phyloP scores from a whole-genome alignment of 805 yeast genomes.

The Grigorovia yakushimaensis region DNA sequence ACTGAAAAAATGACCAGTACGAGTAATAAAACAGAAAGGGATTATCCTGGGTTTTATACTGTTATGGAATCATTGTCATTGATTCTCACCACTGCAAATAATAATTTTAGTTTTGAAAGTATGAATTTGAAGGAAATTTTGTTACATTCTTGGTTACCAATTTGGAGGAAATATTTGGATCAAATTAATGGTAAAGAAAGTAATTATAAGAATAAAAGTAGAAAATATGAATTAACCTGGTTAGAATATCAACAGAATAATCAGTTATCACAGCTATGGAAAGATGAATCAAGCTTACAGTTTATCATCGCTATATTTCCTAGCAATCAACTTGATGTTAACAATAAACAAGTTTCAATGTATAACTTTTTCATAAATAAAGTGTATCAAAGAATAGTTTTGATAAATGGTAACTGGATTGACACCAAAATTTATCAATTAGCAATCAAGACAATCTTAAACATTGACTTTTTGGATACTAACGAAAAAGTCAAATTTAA shows the following conservation, averaged over 20 bases:
- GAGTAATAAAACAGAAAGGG: too few species aligned
- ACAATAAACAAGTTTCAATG: slow-evolving; percentile 1
- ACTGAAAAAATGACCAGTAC: neutral
- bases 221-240: neutral
- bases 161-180: slow-evolving; percentile 8
- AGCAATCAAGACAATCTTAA: neutral
- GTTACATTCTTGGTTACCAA: slow-evolving; percentile 16
- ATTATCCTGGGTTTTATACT: slow-evolving; percentile 12
- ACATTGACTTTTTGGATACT: neutral
- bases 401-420: neutral
- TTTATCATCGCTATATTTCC: slow-evolving; percentile 13
- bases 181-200: neutral
- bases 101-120: too few species aligned
- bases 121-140: slow-evolving; percentile 3
- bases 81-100: neutral
- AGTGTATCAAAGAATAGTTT: slow-evolving; percentile 4
- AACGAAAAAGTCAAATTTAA: slow-evolving; percentile 6
- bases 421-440: neutral
- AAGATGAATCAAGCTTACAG: slow-evolving; percentile 14
- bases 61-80: slow-evolving; percentile 4
- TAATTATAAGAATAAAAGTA: neutral
- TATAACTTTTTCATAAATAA: slow-evolving; percentile 4
- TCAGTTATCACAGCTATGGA: neutral
- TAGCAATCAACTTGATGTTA: slow-evolving; percentile 2
- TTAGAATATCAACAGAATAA: neutral